These are phyloP conservation scores for Fraxinus nigra DNA, from an alignment of 305 asterid species.

Conservation along the genomic window DNA sequence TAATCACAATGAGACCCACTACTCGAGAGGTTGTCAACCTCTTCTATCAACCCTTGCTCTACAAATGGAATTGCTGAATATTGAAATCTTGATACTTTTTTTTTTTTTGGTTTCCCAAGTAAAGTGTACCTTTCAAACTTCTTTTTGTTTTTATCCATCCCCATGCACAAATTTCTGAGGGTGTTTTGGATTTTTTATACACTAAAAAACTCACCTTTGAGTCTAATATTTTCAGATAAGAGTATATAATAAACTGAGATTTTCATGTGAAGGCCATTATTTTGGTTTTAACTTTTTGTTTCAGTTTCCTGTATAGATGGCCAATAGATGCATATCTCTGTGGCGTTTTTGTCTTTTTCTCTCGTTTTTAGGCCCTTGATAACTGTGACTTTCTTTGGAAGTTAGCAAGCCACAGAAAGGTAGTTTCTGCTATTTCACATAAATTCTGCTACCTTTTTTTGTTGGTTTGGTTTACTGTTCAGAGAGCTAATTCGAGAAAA, in stretches of 20 bases:
- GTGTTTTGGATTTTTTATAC: conserved; percentile 9
- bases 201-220: conserved; percentile 1
- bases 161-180: conserved; percentile 13
- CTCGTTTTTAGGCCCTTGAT: conserved; percentile 40
- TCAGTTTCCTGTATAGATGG: conserved; percentile 21
- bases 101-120: neutral
- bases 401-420: conserved; percentile 22
- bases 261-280: conserved; percentile 26
- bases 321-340: conserved; percentile 27
- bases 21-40: too few relatives aligned
- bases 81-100: conserved; percentile 19
- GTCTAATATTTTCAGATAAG: neutral
- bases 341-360: conserved; percentile 33
- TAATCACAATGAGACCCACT: too few relatives aligned
- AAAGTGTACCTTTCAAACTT: neutral
- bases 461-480: neutral
- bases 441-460: conserved; percentile 10
- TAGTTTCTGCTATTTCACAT: conserved; percentile 23
- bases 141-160: neutral
- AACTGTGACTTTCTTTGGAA: conserved; percentile 44
- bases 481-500: neutral
- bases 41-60: too few relatives aligned
- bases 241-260: conserved; percentile 10
- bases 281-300: conserved; percentile 4
- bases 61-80: neutral